These are phyloP conservation scores for Isoetes engelmannii DNA, from an alignment of 83 land plant genomes.

Conservation along the genomic window DNA sequence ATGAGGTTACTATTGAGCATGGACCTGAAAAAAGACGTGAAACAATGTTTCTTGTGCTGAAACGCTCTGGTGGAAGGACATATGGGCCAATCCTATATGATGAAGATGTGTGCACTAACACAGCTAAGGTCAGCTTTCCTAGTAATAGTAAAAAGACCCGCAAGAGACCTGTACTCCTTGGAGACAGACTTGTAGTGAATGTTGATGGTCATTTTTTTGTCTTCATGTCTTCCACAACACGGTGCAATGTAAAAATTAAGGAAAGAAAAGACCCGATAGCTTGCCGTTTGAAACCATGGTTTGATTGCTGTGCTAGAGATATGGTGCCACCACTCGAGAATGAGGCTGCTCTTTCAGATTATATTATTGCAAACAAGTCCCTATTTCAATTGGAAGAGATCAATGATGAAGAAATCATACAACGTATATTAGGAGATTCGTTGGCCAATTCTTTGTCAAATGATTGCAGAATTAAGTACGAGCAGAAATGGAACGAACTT, in stretches of 20 bases:
- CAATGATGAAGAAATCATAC: background rate
- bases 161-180: background rate
- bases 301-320: background rate
- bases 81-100: background rate
- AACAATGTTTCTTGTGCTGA: background rate
- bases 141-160: background rate
- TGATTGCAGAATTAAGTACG: background rate
- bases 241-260: background rate
- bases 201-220: background rate
- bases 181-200: background rate
- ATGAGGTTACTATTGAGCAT: background rate
- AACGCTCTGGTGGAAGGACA: background rate
- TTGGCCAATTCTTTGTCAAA: background rate
- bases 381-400: background rate
- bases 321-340: background rate
- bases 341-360: background rate
- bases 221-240: background rate
- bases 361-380: background rate
- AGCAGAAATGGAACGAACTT: background rate
- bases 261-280: background rate
- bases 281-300: slow-evolving; percentile 4
- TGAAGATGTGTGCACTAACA: background rate
- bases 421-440: background rate
- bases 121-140: background rate
- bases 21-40: background rate